phyloP scores from a whole-genome alignment of 2,329 filamentous ascomycete genomes.

The Sarocladiaceae sp. region DNA sequence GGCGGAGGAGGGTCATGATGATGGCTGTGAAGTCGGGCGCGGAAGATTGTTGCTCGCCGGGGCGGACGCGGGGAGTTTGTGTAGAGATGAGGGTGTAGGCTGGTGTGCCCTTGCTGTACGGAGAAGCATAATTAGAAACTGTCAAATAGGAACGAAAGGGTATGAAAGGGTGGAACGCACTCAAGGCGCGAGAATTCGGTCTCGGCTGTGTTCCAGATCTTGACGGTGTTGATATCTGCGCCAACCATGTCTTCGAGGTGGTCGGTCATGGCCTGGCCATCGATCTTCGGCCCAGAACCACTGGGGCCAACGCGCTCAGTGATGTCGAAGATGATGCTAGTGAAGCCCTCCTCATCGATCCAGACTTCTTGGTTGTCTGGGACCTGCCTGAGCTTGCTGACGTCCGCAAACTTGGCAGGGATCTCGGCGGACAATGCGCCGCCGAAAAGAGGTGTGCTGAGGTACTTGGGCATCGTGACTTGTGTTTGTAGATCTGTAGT shows the following conservation, averaged over 20 bases:
- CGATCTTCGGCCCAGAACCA: constrained; percentile 46
- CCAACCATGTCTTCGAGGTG: constrained; percentile 68
- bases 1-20: constrained; percentile 70
- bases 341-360: constrained; percentile 78
- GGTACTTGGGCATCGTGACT: constrained; percentile 33
- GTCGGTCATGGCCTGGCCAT: constrained; percentile 65
- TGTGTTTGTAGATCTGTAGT: background rate
- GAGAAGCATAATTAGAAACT: constrained; percentile 20
- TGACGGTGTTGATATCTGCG: constrained; percentile 55
- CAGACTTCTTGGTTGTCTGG: constrained; percentile 91
- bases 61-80: constrained; percentile 40
- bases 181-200: constrained; percentile 54
- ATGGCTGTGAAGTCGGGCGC: constrained; percentile 67
- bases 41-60: constrained; percentile 26
- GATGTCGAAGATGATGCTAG: constrained; percentile 86
- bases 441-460: constrained; percentile 61
- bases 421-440: constrained; percentile 68
- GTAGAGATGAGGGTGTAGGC: constrained; percentile 69
- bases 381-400: constrained; percentile 70
- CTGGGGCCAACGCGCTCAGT: constrained; percentile 68
- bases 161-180: constrained; percentile 30
- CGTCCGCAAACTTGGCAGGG: constrained; percentile 65
- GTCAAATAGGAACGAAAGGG: constrained; percentile 7
- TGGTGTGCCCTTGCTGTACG: constrained; percentile 40
- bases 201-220: constrained; percentile 62